A percentile compares a stretch with the other conserved stretches of the same genome.
These are phyloP conservation scores for Globisporangium okanoganense DNA, from an alignment of 352 stramenopile genomes.

Conservation along the genomic window DNA sequence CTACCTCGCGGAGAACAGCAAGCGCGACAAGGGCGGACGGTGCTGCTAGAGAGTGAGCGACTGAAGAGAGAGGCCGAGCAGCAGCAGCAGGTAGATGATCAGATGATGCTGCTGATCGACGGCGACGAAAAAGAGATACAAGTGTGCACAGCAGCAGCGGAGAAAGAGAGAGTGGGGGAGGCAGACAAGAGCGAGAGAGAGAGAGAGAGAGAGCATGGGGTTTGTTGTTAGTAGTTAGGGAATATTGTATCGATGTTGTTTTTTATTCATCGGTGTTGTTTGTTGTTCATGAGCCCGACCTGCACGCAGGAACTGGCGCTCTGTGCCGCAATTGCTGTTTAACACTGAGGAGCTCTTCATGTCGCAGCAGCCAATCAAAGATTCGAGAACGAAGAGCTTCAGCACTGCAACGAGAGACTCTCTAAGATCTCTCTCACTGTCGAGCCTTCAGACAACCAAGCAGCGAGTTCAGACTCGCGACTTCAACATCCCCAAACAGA, in stretches of 20 bases:
- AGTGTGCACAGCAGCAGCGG: not conserved
- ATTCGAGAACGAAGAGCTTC: not conserved
- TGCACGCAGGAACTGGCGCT: not conserved
- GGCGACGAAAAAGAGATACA: not conserved
- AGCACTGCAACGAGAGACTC: no score
- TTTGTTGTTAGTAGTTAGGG: slow-evolving; percentile 10
- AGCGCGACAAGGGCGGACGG: not conserved
- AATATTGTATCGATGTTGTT: slow-evolving; percentile 14
- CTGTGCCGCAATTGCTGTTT: not conserved
- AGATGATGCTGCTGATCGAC: not conserved
- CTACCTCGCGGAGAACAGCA: slow-evolving; percentile 13
- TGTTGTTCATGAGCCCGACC: not conserved
- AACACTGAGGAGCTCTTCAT: not conserved
- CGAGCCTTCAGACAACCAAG: no score
- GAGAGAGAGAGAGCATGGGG: slow-evolving; percentile 1
- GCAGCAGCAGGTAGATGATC: not conserved
- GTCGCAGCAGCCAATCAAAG: not conserved
- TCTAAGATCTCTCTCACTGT: no score
- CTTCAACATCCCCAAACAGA: no score
- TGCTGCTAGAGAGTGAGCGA: slow-evolving; percentile 13
- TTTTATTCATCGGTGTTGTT: slow-evolving; percentile 3
- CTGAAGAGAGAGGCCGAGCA: not conserved
- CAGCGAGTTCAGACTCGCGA: no score
- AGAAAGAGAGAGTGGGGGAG: not conserved
- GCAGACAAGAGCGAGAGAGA: not conserved